A percentile compares a stretch with the other conserved stretches of the same genome.
phyloP scores from a whole-genome alignment of 2,329 filamentous ascomycete species.

The Podosphaera aphanis region DNA sequence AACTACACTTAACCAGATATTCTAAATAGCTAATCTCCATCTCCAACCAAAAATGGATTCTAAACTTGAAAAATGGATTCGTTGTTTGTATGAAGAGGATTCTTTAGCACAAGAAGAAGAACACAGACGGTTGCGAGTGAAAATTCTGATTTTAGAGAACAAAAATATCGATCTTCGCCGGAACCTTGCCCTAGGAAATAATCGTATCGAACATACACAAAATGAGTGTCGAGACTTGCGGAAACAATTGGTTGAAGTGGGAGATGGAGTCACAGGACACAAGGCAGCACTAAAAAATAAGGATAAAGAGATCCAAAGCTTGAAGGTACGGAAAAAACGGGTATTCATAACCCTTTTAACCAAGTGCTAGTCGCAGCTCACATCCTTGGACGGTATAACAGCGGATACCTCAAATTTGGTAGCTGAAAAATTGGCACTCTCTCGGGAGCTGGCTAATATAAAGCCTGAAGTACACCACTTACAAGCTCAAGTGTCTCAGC shows the following conservation, averaged over 20 bases:
- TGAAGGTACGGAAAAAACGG: conserved; percentile 22
- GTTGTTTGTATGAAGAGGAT: conserved; percentile 21
- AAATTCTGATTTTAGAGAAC: conserved; percentile 47
- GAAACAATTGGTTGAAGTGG: conserved; percentile 24
- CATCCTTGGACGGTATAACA: conserved; percentile 40
- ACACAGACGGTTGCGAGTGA: conserved; percentile 42
- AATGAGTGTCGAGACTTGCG: conserved; percentile 23
- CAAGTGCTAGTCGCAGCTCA: conserved; percentile 38
- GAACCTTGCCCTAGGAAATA: conserved; percentile 34
- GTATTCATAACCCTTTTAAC: background rate
- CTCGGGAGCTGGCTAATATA: conserved; percentile 32
- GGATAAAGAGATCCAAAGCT: conserved; percentile 28
- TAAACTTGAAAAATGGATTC: too few species aligned
- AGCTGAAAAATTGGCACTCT: conserved; percentile 37
- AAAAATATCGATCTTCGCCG: conserved; percentile 47
- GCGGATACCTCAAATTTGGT: conserved; percentile 49
- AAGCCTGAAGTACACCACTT: conserved; percentile 40
- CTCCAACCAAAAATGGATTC: too few species aligned
- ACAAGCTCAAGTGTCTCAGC: conserved; percentile 29
- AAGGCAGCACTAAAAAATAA: conserved; percentile 24
- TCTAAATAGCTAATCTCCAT: too few species aligned
- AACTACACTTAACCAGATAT: too few species aligned
- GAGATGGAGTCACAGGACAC: conserved; percentile 15
- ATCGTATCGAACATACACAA: conserved; percentile 32
- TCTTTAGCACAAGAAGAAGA: conserved; percentile 54